Conservation (phyloP, 2,329 filamentous ascomycete species). For the Ascochyta fabae region DNA sequence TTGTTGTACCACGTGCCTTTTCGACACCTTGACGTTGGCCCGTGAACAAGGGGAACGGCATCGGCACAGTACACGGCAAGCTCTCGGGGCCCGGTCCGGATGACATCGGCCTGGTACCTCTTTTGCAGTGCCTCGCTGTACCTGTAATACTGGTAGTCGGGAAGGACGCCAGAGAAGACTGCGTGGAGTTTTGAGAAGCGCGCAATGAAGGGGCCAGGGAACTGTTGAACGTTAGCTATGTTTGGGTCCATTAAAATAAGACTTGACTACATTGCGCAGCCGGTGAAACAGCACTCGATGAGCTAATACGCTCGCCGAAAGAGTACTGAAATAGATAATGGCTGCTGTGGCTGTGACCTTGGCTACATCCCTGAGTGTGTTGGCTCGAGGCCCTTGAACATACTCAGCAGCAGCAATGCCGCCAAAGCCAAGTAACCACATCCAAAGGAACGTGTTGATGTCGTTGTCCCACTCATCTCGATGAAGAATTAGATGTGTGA, state of each 20-base stretch:
- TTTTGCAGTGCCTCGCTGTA: slow-evolving; percentile 33
- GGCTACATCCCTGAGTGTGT: slow-evolving; percentile 18
- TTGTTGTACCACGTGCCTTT: slow-evolving; percentile 40
- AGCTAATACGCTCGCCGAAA: slow-evolving; percentile 45
- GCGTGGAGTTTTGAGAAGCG: slow-evolving; percentile 50
- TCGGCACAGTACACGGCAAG: slow-evolving; percentile 38
- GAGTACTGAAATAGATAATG: slow-evolving; percentile 29
- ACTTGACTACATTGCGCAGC: slow-evolving; percentile 34
- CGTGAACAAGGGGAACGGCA: slow-evolving; percentile 39
- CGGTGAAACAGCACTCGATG: slow-evolving; percentile 53
- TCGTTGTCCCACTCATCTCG: slow-evolving; percentile 35
- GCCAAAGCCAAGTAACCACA: slow-evolving; percentile 26
- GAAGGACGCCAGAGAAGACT: slow-evolving; percentile 30
- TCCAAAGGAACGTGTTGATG: slow-evolving; percentile 20
- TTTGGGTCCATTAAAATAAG: too few species aligned
- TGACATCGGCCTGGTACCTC: slow-evolving; percentile 40
- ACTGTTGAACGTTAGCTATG: slow-evolving; percentile 22
- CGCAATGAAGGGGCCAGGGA: slow-evolving; percentile 49
- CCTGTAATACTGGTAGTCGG: slow-evolving; percentile 34
- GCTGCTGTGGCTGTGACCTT: slow-evolving; percentile 18
- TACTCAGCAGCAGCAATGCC: slow-evolving; percentile 28
- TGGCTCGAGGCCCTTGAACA: slow-evolving; percentile 14
- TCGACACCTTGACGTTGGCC: slow-evolving; percentile 36
- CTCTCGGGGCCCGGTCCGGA: slow-evolving; percentile 45
- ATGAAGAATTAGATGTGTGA: slow-evolving; percentile 32